Percentiles rank a stretch among this genome's conserved stretches.
These are phyloP conservation scores for Leishmania tarentolae DNA, from an alignment of 208 protist genomes.

Conservation along the genomic window DNA sequence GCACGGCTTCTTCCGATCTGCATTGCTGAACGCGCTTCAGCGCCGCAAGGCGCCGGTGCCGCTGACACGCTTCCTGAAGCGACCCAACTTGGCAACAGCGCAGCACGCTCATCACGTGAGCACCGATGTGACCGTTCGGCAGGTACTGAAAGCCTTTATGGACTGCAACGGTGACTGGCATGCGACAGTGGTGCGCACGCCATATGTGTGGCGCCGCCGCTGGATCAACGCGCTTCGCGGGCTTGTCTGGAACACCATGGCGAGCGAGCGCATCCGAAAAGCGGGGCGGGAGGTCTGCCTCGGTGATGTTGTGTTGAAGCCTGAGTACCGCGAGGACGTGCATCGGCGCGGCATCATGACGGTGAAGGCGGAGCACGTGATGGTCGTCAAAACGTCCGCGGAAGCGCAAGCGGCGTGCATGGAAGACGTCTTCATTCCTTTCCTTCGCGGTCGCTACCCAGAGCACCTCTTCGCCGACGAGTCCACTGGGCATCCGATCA, in stretches of 20 bases:
- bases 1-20: slow-evolving; percentile 83
- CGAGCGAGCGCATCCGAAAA: slow-evolving; percentile 57
- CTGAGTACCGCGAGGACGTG: slow-evolving; percentile 59
- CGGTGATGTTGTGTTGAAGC: slow-evolving; percentile 76
- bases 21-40: slow-evolving; percentile 77
- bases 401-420: slow-evolving; percentile 58
- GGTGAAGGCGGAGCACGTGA: slow-evolving; percentile 82
- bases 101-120: slow-evolving; percentile 57
- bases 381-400: slow-evolving; percentile 43
- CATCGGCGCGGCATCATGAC: slow-evolving; percentile 58
- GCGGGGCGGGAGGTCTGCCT: slow-evolving; percentile 44
- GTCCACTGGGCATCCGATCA: slow-evolving; percentile 67
- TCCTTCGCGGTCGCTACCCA: slow-evolving; percentile 78
- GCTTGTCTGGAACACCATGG: slow-evolving; percentile 85
- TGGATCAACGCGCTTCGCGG: slow-evolving; percentile 83
- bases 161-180: slow-evolving; percentile 69
- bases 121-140: slow-evolving; percentile 69
- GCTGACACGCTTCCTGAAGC: slow-evolving; percentile 66
- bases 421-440: slow-evolving; percentile 83
- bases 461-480: slow-evolving; percentile 56
- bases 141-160: slow-evolving; percentile 69
- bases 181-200: slow-evolving; percentile 50
- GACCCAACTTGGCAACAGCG: slow-evolving; percentile 70
- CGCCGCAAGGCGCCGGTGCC: slow-evolving; percentile 56
- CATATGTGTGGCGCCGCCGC: slow-evolving; percentile 76